Evolutionary conservation across 257 asterid species (phyloP).

Genomic region (Solanum appendiculatum): DNA sequence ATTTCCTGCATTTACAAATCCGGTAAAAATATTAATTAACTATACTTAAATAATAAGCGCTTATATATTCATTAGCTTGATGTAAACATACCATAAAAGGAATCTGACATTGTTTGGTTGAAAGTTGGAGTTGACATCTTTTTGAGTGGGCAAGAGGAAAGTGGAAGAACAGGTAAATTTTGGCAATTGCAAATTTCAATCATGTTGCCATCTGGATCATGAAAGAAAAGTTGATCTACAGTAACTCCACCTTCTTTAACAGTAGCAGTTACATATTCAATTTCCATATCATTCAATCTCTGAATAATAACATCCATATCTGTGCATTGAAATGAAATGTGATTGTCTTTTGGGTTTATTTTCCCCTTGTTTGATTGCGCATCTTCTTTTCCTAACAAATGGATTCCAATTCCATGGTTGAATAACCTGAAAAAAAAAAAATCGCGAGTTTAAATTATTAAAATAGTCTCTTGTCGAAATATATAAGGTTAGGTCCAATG

Average conservation of each 20-base stretch:
- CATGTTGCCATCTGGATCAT: conserved; percentile 42
- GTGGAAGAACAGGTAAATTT: conserved; percentile 63
- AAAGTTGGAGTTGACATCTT: conserved; percentile 10
- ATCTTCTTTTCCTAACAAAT: conserved; percentile 45
- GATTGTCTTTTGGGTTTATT: conserved; percentile 79
- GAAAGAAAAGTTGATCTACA: conserved; percentile 83
- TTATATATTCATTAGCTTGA: background rate
- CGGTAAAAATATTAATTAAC: too few relatives aligned
- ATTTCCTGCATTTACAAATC: background rate
- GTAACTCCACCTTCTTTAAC: conserved; percentile 70
- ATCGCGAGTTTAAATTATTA: too few relatives aligned
- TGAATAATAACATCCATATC: conserved; percentile 40
- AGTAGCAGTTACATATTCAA: conserved; percentile 54
- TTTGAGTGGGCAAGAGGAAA: conserved; percentile 49
- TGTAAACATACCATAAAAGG: conserved; percentile 19
- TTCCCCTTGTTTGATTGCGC: conserved; percentile 11
- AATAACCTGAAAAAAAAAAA: conserved; percentile 56
- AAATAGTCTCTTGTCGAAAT: too few relatives aligned
- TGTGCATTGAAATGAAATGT: conserved; percentile 71
- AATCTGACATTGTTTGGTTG: background rate
- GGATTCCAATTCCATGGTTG: conserved; percentile 87
- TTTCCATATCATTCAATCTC: conserved; percentile 40
- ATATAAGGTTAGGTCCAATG: too few relatives aligned
- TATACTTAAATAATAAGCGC: too few relatives aligned
- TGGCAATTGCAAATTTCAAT: conserved; percentile 83